Evolutionary conservation across 345 rosid genomes (phyloP).

Genomic region (Dovyalis caffra): DNA sequence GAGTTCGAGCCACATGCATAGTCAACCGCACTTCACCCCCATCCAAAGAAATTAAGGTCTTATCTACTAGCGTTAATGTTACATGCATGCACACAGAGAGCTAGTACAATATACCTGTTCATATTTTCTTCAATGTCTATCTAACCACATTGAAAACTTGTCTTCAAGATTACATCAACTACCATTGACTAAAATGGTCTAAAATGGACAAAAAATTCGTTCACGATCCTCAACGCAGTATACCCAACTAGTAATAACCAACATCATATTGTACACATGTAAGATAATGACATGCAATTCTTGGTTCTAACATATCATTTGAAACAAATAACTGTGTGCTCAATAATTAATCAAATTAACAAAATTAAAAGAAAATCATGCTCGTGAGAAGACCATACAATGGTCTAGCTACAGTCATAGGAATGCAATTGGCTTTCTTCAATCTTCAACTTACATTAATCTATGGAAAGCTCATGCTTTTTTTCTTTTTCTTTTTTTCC

Average conservation of each 20-base stretch:
- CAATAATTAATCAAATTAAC: background rate
- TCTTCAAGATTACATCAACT: conserved; percentile 9
- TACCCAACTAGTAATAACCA: background rate
- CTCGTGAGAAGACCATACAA: background rate
- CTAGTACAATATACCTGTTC: background rate
- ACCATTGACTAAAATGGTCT: conserved; percentile 16
- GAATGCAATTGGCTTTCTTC: background rate
- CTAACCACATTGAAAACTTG: conserved; percentile 15
- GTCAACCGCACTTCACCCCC: background rate
- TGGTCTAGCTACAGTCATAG: background rate
- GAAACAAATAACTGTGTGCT: background rate
- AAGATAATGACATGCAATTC: background rate
- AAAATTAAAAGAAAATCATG: background rate
- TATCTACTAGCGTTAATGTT: background rate
- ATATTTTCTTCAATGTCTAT: conserved; percentile 9
- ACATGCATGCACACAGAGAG: background rate
- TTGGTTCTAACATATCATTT: background rate
- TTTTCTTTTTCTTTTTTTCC: background rate
- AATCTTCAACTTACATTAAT: background rate
- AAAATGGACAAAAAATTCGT: background rate
- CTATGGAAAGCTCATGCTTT: background rate
- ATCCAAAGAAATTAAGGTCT: background rate
- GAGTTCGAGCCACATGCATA: background rate
- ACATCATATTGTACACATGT: background rate
- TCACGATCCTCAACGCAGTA: background rate